These are phyloP conservation scores for Phoenix roebelenii DNA, from an alignment of 176 grass and related monocot species.

Conservation along the genomic window DNA sequence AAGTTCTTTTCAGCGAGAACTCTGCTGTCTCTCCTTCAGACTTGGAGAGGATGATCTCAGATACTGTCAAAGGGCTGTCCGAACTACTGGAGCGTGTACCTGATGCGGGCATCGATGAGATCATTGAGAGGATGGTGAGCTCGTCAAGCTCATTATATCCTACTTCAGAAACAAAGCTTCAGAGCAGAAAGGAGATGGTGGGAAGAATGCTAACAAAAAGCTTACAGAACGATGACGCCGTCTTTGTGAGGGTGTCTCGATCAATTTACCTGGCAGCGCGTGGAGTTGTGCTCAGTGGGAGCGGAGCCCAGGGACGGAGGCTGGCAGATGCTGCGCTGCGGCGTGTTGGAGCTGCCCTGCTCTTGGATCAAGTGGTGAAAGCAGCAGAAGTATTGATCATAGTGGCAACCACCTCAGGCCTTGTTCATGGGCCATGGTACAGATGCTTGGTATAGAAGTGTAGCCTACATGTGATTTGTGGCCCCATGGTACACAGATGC, in stretches of 20 bases:
- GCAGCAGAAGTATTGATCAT: slow-evolving; percentile 34
- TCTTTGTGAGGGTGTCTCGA: slow-evolving; percentile 65
- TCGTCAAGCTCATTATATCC: slow-evolving; percentile 18
- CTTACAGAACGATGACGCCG: slow-evolving; percentile 43
- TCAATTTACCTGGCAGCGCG: slow-evolving; percentile 50
- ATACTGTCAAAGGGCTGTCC: slow-evolving; percentile 32
- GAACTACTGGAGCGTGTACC: slow-evolving; percentile 39
- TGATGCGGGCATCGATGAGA: slow-evolving; percentile 54
- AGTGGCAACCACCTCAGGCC: slow-evolving; percentile 38
- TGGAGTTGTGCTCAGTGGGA: slow-evolving; percentile 42
- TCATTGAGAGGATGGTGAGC: slow-evolving; percentile 47
- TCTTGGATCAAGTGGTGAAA: slow-evolving; percentile 35
- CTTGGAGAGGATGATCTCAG: slow-evolving; percentile 33
- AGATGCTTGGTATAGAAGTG: slow-evolving; percentile 29
- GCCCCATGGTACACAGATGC: slow-evolving; percentile 50
- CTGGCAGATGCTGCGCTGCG: slow-evolving; percentile 46
- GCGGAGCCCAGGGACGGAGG: slow-evolving; percentile 37
- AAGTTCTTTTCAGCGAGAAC: slow-evolving; percentile 65
- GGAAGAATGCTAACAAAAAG: slow-evolving; percentile 67
- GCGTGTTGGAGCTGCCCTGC: slow-evolving; percentile 33
- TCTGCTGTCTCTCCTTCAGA: slow-evolving; percentile 17
- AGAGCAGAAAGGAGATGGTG: slow-evolving; percentile 51
- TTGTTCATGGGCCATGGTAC: slow-evolving; percentile 44
- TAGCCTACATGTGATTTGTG: no score
- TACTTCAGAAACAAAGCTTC: slow-evolving; percentile 25